phyloP scores from a whole-genome alignment of 257 asterid genomes.

The Nemophila menziesii region DNA sequence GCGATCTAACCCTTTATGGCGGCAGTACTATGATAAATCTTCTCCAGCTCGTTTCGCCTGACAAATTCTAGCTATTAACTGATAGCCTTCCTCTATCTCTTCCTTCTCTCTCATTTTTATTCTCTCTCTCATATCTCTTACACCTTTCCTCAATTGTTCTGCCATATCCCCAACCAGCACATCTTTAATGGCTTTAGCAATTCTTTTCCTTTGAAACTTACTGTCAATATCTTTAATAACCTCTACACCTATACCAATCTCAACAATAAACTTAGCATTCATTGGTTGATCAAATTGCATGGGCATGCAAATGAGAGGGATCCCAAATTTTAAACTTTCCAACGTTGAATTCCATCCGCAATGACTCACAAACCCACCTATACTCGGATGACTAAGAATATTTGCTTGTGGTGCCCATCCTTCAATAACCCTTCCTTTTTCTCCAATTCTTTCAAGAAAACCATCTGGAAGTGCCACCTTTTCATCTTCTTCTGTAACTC shows the following conservation, averaged over 20 bases:
- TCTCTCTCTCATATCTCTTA: constrained; percentile 4
- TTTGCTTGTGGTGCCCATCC: constrained; percentile 28
- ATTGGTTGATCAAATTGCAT: constrained; percentile 29
- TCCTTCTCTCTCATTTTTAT: constrained; percentile 7
- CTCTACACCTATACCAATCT: constrained; percentile 18
- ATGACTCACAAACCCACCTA: constrained; percentile 24
- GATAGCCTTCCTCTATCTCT: constrained; percentile 12
- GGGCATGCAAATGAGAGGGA: constrained; percentile 25
- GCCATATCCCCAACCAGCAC: constrained; percentile 14
- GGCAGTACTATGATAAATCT: no score
- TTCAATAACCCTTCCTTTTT: constrained; percentile 17
- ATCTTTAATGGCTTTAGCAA: constrained; percentile 15
- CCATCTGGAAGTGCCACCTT: constrained; percentile 25
- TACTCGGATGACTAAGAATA: constrained; percentile 16
- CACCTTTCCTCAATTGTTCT: constrained; percentile 7
- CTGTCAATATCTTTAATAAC: constrained; percentile 14
- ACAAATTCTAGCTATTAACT: constrained; percentile 5
- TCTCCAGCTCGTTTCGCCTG: no score
- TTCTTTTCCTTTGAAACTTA: constrained; percentile 6
- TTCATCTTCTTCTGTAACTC: constrained; percentile 28
- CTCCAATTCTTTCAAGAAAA: constrained; percentile 14
- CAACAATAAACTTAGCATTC: constrained; percentile 23
- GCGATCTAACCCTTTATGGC: no score
- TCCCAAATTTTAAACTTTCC: constrained; percentile 23
- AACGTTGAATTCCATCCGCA: constrained; percentile 27